phyloP scores from a whole-genome alignment of 2,329 filamentous ascomycete species.

The Phyllosticta paracitricarpa region DNA sequence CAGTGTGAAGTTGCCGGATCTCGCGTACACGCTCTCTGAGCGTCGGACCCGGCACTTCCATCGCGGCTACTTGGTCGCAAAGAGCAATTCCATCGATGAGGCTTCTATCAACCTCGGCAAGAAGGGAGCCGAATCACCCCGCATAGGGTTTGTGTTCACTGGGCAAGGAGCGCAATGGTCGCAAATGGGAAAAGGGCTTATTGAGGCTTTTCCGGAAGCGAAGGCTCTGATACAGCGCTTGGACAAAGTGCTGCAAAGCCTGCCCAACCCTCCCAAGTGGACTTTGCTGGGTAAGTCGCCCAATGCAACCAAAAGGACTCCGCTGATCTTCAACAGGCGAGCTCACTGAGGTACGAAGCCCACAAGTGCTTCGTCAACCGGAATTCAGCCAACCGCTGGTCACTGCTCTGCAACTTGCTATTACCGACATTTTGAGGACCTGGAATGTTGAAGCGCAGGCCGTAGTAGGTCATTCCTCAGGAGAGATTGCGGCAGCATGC shows the following conservation, averaged over 20 bases:
- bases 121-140: neutral
- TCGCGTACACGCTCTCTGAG: slow-evolving; percentile 5
- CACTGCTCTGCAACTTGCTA: slow-evolving; percentile 11
- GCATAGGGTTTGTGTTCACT: slow-evolving; percentile 28
- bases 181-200: slow-evolving; percentile 20
- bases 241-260: slow-evolving; percentile 15
- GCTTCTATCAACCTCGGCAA: slow-evolving; percentile 1
- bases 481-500: slow-evolving; percentile 12
- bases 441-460: slow-evolving; percentile 4
- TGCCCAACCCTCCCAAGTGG: slow-evolving; percentile 12
- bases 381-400: slow-evolving; percentile 10
- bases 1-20: neutral
- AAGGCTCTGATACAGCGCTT: neutral
- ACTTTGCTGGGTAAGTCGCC: neutral
- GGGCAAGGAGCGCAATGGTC: slow-evolving; percentile 30
- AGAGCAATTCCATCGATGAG: neutral
- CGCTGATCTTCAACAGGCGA: slow-evolving; percentile 6
- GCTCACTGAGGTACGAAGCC: slow-evolving; percentile 3
- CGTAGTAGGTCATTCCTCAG: slow-evolving; percentile 10
- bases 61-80: neutral
- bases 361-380: slow-evolving; percentile 10
- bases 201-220: slow-evolving; percentile 3
- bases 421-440: slow-evolving; percentile 2
- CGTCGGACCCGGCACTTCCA: slow-evolving; percentile 1
- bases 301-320: too few species aligned